Evolutionary conservation across 768 basidiomycete genomes (phyloP).

Genomic region (Galerina sulciceps): DNA sequence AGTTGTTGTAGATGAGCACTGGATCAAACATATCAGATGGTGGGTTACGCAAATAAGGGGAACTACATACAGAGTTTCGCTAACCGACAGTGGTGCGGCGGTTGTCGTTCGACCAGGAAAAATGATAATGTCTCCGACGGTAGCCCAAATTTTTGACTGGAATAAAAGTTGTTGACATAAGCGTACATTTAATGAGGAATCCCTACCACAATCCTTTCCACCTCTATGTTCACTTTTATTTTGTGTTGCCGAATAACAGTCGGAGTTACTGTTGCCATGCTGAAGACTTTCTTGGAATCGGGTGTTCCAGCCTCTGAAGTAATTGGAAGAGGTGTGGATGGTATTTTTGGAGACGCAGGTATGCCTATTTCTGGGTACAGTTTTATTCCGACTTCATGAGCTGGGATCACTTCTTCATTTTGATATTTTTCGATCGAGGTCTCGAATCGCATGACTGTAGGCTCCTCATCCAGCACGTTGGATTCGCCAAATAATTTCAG

Average conservation of each 20-base stretch:
- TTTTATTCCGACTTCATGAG: neutral
- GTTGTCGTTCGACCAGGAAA: conserved; percentile 34
- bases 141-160: conserved; percentile 72
- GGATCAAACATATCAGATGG: conserved; percentile 5
- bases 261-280: conserved; percentile 21
- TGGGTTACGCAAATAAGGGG: neutral
- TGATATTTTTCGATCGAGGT: neutral
- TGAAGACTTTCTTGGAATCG: neutral
- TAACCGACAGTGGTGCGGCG: conserved; percentile 31
- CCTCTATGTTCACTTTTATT: conserved; percentile 60
- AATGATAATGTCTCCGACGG: conserved; percentile 66
- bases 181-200: neutral
- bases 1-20: conserved; percentile 65
- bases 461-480: conserved; percentile 13
- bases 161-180: neutral
- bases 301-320: neutral
- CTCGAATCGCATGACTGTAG: conserved; percentile 14
- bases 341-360: neutral
- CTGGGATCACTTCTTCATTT: neutral
- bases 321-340: neutral
- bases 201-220: conserved; percentile 68
- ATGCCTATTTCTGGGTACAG: neutral
- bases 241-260: conserved; percentile 28
- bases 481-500: conserved; percentile 18
- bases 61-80: conserved; percentile 24